phyloP scores from a whole-genome alignment of 2,329 filamentous ascomycete species.

The Xylaria sp. region DNA sequence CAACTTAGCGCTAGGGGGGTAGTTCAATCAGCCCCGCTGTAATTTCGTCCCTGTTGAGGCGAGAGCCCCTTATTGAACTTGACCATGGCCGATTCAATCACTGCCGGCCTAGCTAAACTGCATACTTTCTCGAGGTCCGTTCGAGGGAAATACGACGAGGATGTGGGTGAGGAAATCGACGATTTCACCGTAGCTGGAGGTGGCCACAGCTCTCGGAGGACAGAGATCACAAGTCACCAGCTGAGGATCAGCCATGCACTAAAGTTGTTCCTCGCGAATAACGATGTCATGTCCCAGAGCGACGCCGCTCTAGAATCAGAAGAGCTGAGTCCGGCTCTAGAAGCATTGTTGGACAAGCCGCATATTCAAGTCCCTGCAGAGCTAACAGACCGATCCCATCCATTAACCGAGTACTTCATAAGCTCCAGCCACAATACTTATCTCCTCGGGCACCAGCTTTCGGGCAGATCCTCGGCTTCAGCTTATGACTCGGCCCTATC shows the following conservation, averaged over 20 bases:
- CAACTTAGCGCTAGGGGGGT: background rate
- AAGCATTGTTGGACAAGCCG: constrained; percentile 64
- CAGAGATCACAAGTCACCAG: constrained; percentile 61
- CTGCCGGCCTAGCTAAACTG: constrained; percentile 51
- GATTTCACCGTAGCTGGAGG: constrained; percentile 66
- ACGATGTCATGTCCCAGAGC: constrained; percentile 60
- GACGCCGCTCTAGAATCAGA: constrained; percentile 61
- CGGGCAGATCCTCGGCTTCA: constrained; percentile 68
- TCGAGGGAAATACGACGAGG: constrained; percentile 58
- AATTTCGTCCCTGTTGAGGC: background rate
- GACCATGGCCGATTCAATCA: constrained; percentile 44
- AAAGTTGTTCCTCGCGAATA: constrained; percentile 64
- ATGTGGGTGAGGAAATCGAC: constrained; percentile 65
- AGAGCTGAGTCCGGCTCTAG: constrained; percentile 58
- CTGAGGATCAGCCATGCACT: constrained; percentile 70
- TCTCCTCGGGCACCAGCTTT: constrained; percentile 75
- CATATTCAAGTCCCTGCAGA: constrained; percentile 67
- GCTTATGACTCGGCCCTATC: constrained; percentile 72
- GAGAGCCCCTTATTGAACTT: background rate
- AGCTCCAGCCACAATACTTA: constrained; percentile 81
- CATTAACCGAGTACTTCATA: constrained; percentile 77
- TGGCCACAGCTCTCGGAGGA: constrained; percentile 64
- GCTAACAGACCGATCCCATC: constrained; percentile 67
- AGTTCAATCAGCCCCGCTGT: background rate
- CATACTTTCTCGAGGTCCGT: constrained; percentile 53